These are phyloP conservation scores for Fusarium sp. DNA, from an alignment of 2,329 filamentous ascomycete genomes.

Conservation along the genomic window DNA sequence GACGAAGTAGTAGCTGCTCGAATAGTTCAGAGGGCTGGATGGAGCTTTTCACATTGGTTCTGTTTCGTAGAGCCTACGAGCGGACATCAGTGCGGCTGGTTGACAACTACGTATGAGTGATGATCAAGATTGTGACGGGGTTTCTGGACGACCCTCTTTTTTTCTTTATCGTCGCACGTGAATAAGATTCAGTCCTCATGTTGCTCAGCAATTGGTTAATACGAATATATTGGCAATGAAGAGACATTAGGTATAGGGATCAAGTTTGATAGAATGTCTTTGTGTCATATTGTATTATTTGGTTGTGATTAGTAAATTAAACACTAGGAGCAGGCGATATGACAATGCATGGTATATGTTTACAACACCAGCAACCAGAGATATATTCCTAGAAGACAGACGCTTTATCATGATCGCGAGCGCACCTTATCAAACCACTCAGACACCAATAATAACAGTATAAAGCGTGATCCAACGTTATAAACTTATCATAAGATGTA, in stretches of 20 bases:
- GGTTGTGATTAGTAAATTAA: background rate
- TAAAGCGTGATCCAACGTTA: no score
- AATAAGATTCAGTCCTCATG: background rate
- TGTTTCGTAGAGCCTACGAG: background rate
- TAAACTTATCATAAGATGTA: no score
- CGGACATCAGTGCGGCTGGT: slow-evolving; percentile 1
- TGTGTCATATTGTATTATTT: background rate
- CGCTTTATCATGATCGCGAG: no score
- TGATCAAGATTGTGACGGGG: background rate
- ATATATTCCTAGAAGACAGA: no score
- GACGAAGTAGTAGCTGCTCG: background rate
- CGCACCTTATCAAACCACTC: no score
- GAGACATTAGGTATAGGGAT: background rate
- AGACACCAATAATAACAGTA: no score
- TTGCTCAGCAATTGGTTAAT: background rate
- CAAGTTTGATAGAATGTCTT: background rate
- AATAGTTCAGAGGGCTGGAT: slow-evolving; percentile 18
- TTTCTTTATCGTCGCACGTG: slow-evolving; percentile 29
- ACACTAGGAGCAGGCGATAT: no score
- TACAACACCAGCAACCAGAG: no score
- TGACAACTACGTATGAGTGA: background rate
- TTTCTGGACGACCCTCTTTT: slow-evolving; percentile 32
- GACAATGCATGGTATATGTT: background rate
- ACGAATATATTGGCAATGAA: background rate
- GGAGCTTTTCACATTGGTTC: slow-evolving; percentile 22